Evolutionary conservation across 2,329 filamentous ascomycete species (phyloP), one percentile per base, ranked within the genome.

Genomic region (Monosporascus cannonballus): DNA sequence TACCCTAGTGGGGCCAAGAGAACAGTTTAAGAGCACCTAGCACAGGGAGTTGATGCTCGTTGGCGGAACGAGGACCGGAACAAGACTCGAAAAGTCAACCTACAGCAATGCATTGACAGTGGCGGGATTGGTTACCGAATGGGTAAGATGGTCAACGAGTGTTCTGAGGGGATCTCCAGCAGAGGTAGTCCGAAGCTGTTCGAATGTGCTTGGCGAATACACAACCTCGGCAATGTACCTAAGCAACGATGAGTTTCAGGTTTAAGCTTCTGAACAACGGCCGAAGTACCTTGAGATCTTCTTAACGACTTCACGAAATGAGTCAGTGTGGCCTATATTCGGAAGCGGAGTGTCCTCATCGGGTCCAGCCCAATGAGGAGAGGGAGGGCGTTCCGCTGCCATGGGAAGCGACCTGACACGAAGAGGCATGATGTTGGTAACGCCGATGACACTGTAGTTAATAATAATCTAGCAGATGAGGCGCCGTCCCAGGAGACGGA

Each of bases 91-190:
- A 56, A 39, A 27, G 4, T 37, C 53, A 52, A 79, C 84, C 67
- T 73, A 90, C 85, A 92, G 72, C 34, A 92, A 72, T 48, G 87
- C 86, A 63, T 86, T 87, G 45, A 91, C 84, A 51, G 89, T 80
- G 54, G 81, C 82, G 5, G 81, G 83, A 65, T 91, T 87, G 53
- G 81, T 83, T 61, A 85, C 85, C 20, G 77, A 77, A 22, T 76
- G 67, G 50, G 77, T 78, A 30, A 92, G 75, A 64, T 90, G 81
- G 41, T 83, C 78, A 47, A 89, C 83, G 51, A 92, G 71, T 22
- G 69, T 64, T 27, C 74, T 80, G 62, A 81, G 75, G 59, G 73
- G 81, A 56, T 75, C 77, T 2, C 84, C 84, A 25, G 83, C 81
- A 6, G 82, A 76, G 1, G 83, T 86, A 6, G 84, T 86, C 47